Evolutionary conservation across 345 rosid species (phyloP).

Genomic region (Salix suchowensis): DNA sequence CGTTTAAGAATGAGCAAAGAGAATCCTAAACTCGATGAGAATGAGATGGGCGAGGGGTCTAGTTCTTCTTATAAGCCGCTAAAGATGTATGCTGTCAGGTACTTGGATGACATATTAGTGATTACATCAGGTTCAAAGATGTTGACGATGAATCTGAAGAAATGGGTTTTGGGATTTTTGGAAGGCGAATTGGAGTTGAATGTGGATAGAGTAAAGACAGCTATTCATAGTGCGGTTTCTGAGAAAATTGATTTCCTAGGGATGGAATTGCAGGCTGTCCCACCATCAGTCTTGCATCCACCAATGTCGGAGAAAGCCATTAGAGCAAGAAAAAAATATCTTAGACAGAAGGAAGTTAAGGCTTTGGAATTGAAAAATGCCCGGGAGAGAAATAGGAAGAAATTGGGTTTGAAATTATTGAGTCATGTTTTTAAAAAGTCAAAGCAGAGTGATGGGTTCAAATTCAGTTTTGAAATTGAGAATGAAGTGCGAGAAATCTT

Average conservation of each 20-base stretch:
- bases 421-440: conserved; percentile 68
- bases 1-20: conserved; percentile 45
- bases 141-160: conserved; percentile 64
- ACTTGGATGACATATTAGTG: conserved; percentile 79
- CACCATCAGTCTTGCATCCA: conserved; percentile 74
- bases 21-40: conserved; percentile 41
- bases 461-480: conserved; percentile 52
- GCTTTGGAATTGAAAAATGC: conserved; percentile 67
- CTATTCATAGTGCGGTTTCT: conserved; percentile 71
- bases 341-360: conserved; percentile 81
- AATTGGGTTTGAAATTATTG: conserved; percentile 66
- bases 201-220: conserved; percentile 58
- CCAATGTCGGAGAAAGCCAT: conserved; percentile 80
- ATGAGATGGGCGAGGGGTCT: conserved; percentile 24
- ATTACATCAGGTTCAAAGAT: conserved; percentile 73
- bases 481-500: conserved; percentile 61
- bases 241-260: conserved; percentile 79
- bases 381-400: conserved; percentile 75
- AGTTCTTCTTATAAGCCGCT: conserved; percentile 60
- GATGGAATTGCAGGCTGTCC: conserved; percentile 87
- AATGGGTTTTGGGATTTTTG: conserved; percentile 41
- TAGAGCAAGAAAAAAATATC: conserved; percentile 81
- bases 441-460: conserved; percentile 53
- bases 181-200: conserved; percentile 56
- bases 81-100: conserved; percentile 70